Evolutionary conservation across 352 stramenopile species (phyloP).

Genomic region (Albugo laibachii): DNA sequence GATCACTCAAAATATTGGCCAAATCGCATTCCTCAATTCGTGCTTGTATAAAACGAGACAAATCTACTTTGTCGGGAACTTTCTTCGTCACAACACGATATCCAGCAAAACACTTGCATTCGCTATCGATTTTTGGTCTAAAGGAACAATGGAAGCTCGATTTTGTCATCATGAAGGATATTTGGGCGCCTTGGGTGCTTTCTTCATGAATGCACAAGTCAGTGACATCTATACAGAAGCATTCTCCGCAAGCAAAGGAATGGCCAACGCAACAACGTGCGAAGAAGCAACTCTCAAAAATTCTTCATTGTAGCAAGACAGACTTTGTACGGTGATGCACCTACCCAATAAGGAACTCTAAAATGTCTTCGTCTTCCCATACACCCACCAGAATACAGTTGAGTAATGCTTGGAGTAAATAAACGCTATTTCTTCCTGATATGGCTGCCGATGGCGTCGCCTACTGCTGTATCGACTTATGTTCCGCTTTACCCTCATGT

Average conservation of each 20-base stretch:
- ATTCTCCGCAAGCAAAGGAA: conserved; percentile 9
- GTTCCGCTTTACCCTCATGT: too few relatives aligned
- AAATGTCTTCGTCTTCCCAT: too few relatives aligned
- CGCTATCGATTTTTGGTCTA: conserved; percentile 98
- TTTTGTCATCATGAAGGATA: conserved; percentile 97
- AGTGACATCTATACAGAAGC: conserved; percentile 45
- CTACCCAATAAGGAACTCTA: too few relatives aligned
- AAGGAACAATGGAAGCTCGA: conserved; percentile 79
- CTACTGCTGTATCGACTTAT: too few relatives aligned
- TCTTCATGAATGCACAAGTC: conserved; percentile 77
- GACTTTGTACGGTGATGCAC: too few relatives aligned
- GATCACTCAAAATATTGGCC: conserved; percentile 96
- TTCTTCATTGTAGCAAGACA: too few relatives aligned
- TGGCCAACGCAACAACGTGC: too few relatives aligned
- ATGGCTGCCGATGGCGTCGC: too few relatives aligned
- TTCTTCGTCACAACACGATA: conserved; percentile 96
- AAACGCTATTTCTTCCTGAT: too few relatives aligned
- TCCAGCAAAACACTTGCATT: conserved; percentile 82
- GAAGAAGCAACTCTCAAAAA: too few relatives aligned
- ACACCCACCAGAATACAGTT: too few relatives aligned
- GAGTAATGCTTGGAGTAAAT: too few relatives aligned
- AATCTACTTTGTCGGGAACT: conserved; percentile 97
- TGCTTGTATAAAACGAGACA: conserved; percentile 90
- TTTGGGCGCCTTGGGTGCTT: conserved; percentile 93
- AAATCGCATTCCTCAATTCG: conserved; percentile 97